Percentiles rank a stretch among this genome's conserved stretches.
Conservation (phyloP, 179 eudicot genomes). For the Actinidia polygama region DNA sequence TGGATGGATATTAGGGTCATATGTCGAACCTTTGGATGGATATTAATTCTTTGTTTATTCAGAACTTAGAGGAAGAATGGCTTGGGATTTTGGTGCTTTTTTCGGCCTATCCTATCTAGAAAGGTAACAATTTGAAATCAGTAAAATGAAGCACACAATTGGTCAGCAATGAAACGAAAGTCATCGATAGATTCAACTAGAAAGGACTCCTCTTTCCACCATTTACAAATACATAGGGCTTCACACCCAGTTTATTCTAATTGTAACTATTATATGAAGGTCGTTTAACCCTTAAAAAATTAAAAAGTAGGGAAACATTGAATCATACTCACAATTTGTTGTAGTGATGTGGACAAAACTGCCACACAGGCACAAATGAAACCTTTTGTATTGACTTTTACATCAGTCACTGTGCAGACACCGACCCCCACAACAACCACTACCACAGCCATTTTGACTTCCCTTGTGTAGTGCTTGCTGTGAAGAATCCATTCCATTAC, state of each 20-base stretch:
- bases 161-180: not conserved
- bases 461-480: constrained; percentile 57
- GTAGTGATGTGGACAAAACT: constrained; percentile 67
- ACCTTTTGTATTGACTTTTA: constrained; percentile 74
- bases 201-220: no score
- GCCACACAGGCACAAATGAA: constrained; percentile 71
- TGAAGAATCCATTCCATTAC: constrained; percentile 79
- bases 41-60: no score
- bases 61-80: no score
- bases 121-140: not conserved
- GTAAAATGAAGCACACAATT: not conserved
- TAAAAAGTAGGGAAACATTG: not conserved
- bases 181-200: not conserved
- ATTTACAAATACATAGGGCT: not conserved
- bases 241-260: not conserved
- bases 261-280: not conserved
- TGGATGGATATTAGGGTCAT: not conserved
- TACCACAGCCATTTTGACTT: constrained; percentile 71
- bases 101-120: no score
- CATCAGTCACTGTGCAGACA: constrained; percentile 80
- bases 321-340: constrained; percentile 67
- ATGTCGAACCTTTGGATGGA: no score
- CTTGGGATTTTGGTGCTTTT: no score
- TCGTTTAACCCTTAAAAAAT: no score
- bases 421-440: constrained; percentile 82